Evolutionary conservation across 2,329 filamentous ascomycete genomes (phyloP), one percentile per base, ranked within the genome.

Genomic region (Pyrenochaeta sp.): DNA sequence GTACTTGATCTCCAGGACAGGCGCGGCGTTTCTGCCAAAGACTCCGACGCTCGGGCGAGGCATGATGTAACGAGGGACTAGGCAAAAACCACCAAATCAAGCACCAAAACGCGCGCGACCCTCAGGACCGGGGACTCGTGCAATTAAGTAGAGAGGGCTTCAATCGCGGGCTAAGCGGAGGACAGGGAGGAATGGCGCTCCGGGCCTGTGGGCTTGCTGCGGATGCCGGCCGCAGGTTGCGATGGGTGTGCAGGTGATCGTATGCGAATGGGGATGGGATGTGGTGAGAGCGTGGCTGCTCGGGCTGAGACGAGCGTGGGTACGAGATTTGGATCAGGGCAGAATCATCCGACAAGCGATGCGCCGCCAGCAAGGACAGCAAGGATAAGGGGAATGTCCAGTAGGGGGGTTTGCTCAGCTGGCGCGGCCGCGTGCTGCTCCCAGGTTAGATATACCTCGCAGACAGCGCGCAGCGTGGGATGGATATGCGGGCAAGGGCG

Each of bases 1-100:
- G 50, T 74, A 79, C 78, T 80, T 75, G 64, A 83, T 82, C 66
- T 83, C 81, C 54, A 78, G 66, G 48, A 69, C 66, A 37, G 76
- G 73, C 56, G 71, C 68, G 37, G 67, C 58, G 54, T 65, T 72
- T 44, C 70, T 66, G 65, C 75, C 75, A 71, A 78, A 78, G 36
- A 76, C 72, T 50, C 68, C 72, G 48, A 65, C 66, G 56, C 70
- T 66, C 46, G 72, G 61, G 52, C 66, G 70, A 62, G 74, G 74
- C 76, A 78, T 77, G 61, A 54, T 71, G 62, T 56, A 57, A 67
- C 63, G 59, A 65, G 49, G 42, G 56, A 65, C 53, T 56, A 56
- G 43, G 37, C 22, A 47, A 58, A 51, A 55, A 65, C 25, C 43
- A 56, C 43, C 34, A 64, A 45, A 43, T 2, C 24, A 47, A 32